These are phyloP conservation scores for Cordyceps militaris DNA, from an alignment of 2,329 filamentous ascomycete genomes.

Conservation along the genomic window DNA sequence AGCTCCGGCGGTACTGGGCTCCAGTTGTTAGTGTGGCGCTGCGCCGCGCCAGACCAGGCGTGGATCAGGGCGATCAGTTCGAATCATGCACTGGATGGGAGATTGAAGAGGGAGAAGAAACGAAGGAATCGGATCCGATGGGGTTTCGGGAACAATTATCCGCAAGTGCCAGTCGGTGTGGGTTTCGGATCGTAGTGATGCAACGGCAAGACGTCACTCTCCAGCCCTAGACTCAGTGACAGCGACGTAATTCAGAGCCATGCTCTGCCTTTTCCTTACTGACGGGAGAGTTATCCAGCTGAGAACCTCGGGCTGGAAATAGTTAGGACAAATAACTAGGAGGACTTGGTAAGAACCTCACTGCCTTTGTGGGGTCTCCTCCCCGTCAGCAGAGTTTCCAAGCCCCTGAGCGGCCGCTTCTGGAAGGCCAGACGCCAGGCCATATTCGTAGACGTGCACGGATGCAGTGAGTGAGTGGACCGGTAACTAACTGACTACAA, in stretches of 20 bases:
- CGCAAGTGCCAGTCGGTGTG: neutral
- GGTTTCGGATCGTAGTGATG: constrained; percentile 1
- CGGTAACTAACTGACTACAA: too few relatives aligned
- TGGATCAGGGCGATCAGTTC: neutral
- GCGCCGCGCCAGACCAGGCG: neutral
- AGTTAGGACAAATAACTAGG: too few relatives aligned
- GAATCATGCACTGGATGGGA: neutral
- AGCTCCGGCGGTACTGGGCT: neutral
- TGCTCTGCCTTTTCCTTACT: neutral
- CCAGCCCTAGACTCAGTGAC: neutral
- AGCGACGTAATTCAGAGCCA: neutral
- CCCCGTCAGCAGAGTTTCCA: neutral
- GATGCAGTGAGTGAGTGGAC: neutral
- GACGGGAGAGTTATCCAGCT: neutral
- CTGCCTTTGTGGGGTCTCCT: neutral
- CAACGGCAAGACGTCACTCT: constrained; percentile 4
- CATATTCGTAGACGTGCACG: neutral
- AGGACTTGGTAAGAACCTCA: neutral
- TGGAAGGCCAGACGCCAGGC: constrained; percentile 4
- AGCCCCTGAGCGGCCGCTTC: neutral
- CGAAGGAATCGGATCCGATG: neutral
- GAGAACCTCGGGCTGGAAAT: neutral
- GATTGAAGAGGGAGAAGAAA: neutral
- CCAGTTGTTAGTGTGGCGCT: constrained; percentile 1
- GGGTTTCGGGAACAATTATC: neutral